Evolutionary conservation across 441 rosid species (phyloP).

Genomic region (Pelargonium fulgidum): DNA sequence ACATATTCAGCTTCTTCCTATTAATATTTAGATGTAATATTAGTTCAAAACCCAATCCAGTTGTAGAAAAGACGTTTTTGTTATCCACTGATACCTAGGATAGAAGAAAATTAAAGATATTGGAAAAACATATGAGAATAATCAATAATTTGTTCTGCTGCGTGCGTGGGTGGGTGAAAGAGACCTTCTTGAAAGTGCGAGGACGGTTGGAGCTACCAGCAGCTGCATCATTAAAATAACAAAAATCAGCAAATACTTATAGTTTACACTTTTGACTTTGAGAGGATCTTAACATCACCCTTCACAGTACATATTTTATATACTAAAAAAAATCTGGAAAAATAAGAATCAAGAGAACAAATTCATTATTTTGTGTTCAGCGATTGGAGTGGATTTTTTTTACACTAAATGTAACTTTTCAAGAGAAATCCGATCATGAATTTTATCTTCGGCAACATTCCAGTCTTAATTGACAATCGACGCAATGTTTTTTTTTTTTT

Average conservation of each 20-base stretch:
- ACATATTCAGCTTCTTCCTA: conserved; percentile 3
- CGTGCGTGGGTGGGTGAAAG: background rate
- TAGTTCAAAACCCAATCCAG: background rate
- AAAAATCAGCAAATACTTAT: background rate
- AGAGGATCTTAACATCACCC: too few species aligned
- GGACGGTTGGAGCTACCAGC: conserved; percentile 2
- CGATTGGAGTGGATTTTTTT: too few species aligned
- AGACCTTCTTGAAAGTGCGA: conserved; percentile 9
- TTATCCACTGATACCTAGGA: background rate
- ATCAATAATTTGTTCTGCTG: background rate
- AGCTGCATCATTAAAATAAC: background rate
- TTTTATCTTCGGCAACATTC: too few species aligned
- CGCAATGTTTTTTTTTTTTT: too few species aligned
- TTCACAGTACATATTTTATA: too few species aligned
- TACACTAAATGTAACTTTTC: too few species aligned
- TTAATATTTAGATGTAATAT: background rate
- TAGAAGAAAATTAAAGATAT: background rate
- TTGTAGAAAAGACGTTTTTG: background rate
- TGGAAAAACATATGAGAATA: background rate
- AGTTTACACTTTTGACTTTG: too few species aligned
- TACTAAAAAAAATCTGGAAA: too few species aligned
- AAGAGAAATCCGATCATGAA: too few species aligned
- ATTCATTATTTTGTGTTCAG: too few species aligned
- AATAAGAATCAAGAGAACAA: too few species aligned
- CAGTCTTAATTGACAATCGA: too few species aligned